Evolutionary conservation across 2,329 filamentous ascomycete genomes (phyloP), one percentile per base, ranked within the genome.

Genomic region (Gremmenia infestans): DNA sequence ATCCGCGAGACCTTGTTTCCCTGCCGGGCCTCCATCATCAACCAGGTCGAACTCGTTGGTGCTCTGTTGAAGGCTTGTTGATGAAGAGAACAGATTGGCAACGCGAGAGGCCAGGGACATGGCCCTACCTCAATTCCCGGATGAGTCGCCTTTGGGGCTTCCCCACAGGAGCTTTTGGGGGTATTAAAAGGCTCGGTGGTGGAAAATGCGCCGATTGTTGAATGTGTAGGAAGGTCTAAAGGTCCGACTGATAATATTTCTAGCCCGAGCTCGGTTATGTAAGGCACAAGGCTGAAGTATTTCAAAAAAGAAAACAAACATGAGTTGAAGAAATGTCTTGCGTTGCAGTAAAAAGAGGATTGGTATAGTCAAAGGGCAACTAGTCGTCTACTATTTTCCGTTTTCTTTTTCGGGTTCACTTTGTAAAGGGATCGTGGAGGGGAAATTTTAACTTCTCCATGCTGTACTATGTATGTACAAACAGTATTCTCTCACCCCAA

Each of bases 61-160:
- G 56, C 63, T 50, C 54, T 62, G 55, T 50, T 61, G 55, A 37
- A 58, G 50, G 46, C 46, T 59, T 54, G 65, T 55, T 60, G 66
- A 62, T 61, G 73, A 70, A 72, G 78, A 72, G 71, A 82, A 78
- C 70, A 80, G 70, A 69, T 73, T 76, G 68, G 75, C 72, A 66
- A 82, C 72, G 63, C 76, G 75, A 70, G 79, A 80, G 70, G 76
- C 76, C 72, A 81, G 72, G 75, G 79, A 82, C 81, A 82, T 83
- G 74, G 74, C 78, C 70, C 68, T 68, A 64, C 65, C 66, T 68
- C 66, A 63, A 54, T 57, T 63, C 49, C 56, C 52, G 48, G 50
- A 53, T 40, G 47, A 57, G 57, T 58, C 56, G 54, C 59, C 59
- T 55, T 52, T 52, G 55, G 52, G 48, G 56, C 54, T 58, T 55